Evolutionary conservation across 257 asterid species (phyloP), one percentile per base, ranked within the genome.

Genomic region (Vinca minor): DNA sequence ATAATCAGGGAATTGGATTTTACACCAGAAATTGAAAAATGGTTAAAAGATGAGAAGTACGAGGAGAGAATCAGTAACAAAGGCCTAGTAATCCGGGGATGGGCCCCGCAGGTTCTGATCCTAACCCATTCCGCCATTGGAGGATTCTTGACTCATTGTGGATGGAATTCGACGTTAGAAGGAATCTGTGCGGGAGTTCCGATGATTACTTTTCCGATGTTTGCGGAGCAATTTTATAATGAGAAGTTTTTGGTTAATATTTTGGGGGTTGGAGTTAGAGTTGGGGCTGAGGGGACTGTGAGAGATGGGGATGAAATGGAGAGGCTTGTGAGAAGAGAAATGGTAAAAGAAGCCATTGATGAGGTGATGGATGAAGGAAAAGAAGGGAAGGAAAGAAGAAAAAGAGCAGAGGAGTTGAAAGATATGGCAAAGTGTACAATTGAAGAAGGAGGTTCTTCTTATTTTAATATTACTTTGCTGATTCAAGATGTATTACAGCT

Each of bases 71-170:
- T 56, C n/a, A 55, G 49, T 58, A 57, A 48, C 13, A 66, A 78
- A 47, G 79, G 84, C 0, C 59, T 79, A 4, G 1, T 82, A 34
- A 67, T 82, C 15, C 46, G 66, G 7, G 82, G 84, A 0, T 82
- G 84, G 87, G 84, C 82, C 0, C 87, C 84, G 0, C 83, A 82
- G 66, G 76, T 79, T 5, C 18, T 69, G 1, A 76, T 82, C 38
- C 76, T 82, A 20, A 67, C 83, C 7, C 87, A 82, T 48, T 49
- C 65, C 0, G 47, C 84, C 3, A 31, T 74, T 0, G 80, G 78
- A 5, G 84, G 77, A 18, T 69, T 82, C 52, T 69, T 79, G 46
- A 77, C 83, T 8, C 85, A 79, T 28, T 77, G 85, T n/a, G n/a
- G n/a, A n/a, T n/a, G n/a, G n/a, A n/a, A n/a, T n/a, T n/a, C n/a